A percentile compares a stretch with the other conserved stretches of the same genome.
These are phyloP conservation scores for Podila clonocystis DNA, from an alignment of 192 early-diverging fungal genomes.

Conservation along the genomic window DNA sequence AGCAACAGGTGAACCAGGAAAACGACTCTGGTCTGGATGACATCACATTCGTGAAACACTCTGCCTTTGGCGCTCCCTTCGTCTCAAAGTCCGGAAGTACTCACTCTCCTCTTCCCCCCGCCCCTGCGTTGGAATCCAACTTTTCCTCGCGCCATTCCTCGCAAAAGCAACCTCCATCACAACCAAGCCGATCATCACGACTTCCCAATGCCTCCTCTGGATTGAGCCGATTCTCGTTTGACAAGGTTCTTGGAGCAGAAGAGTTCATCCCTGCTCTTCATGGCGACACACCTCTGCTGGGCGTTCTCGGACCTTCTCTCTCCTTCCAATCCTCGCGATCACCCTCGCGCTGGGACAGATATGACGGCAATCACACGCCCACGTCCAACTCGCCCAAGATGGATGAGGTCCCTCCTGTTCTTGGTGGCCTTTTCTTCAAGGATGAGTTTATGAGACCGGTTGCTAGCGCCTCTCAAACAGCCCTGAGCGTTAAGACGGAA, in stretches of 20 bases:
- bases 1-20: constrained; percentile 4
- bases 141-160: constrained; percentile 24
- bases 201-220: constrained; percentile 13
- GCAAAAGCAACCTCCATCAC: constrained; percentile 6
- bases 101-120: constrained; percentile 7
- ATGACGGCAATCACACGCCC: constrained; percentile 15
- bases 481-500: constrained; percentile 11
- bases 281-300: background rate
- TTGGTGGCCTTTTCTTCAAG: no score
- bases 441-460: background rate
- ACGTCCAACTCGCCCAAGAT: constrained; percentile 34
- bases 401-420: background rate
- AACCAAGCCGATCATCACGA: constrained; percentile 19
- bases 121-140: constrained; percentile 39
- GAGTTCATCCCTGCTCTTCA: background rate
- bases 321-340: background rate
- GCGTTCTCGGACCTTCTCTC: background rate
- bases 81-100: background rate
- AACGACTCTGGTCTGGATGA: constrained; percentile 16
- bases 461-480: background rate
- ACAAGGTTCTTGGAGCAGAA: constrained; percentile 19
- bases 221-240: constrained; percentile 11
- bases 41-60: constrained; percentile 11
- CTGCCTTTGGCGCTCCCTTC: constrained; percentile 1
- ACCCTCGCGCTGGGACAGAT: constrained; percentile 21